These are phyloP conservation scores for Ailanthus altissimus DNA, from an alignment of 345 rosid species.

Conservation along the genomic window DNA sequence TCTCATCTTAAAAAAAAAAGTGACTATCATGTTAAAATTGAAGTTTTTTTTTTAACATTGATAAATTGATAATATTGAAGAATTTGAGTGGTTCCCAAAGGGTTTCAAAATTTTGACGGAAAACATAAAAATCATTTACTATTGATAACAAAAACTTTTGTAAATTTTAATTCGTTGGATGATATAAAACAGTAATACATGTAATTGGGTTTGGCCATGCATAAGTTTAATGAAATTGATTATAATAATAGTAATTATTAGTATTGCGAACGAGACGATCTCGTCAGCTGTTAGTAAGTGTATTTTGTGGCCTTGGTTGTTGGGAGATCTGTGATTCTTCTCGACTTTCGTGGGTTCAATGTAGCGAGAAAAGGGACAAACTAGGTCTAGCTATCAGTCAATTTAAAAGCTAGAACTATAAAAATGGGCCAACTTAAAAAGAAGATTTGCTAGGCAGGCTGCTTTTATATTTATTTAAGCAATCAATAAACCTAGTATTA, in stretches of 20 bases:
- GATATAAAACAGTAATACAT: neutral
- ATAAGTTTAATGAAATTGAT: neutral
- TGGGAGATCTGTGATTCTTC: constrained; percentile 7
- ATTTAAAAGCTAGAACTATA: neutral
- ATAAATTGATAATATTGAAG: neutral
- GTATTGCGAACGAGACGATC: neutral
- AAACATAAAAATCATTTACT: no score
- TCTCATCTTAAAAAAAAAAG: no score
- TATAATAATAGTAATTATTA: neutral
- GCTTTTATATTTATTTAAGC: neutral
- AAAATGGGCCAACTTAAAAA: neutral
- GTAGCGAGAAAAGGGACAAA: neutral
- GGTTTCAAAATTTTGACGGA: neutral
- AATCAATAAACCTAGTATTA: neutral
- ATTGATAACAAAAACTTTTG: no score
- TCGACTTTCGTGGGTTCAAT: neutral
- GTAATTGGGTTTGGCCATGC: neutral
- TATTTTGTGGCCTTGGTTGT: neutral
- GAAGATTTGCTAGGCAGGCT: neutral
- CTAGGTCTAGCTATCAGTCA: constrained; percentile 8
- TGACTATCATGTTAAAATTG: no score
- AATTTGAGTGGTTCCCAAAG: neutral
- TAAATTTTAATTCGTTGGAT: no score
- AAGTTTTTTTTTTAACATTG: neutral
- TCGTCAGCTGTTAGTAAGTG: neutral